phyloP scores from a whole-genome alignment of 352 stramenopile species.

The Globisporangium solare region DNA sequence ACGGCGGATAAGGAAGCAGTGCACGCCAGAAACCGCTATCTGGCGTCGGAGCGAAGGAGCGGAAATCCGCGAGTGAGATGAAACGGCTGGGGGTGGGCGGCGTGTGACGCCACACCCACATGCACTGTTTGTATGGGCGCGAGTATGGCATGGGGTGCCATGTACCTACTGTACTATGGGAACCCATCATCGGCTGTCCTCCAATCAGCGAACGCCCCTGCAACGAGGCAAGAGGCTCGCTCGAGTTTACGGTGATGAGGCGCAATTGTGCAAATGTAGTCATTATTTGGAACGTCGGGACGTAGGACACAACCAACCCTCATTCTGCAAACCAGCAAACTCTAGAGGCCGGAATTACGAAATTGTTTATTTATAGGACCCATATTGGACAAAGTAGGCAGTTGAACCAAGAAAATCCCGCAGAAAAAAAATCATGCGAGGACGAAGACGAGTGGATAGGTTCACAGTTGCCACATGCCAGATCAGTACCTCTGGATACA shows the following conservation, averaged over 20 bases:
- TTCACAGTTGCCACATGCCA: background rate
- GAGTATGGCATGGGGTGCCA: background rate
- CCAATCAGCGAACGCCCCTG: background rate
- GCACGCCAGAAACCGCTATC: no score
- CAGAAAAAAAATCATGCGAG: background rate
- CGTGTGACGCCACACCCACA: background rate
- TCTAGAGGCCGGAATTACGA: background rate
- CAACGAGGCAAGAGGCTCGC: background rate
- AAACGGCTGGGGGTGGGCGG: background rate
- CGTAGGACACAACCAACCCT: slow-evolving; percentile 1
- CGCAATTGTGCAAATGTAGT: background rate
- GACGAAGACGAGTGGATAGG: background rate
- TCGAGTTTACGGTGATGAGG: no score
- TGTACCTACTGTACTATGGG: background rate
- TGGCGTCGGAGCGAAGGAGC: background rate
- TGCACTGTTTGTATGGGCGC: background rate
- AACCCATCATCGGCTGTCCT: no score
- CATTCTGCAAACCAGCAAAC: background rate
- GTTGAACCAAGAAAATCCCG: background rate
- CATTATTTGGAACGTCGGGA: background rate
- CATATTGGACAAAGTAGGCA: background rate
- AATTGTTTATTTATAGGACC: background rate
- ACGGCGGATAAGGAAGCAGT: no score
- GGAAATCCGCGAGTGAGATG: slow-evolving; percentile 10
- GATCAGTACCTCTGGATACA: background rate